Conservation (phyloP, 495 filamentous ascomycete genomes). For the Penicillium bialowiezense region DNA sequence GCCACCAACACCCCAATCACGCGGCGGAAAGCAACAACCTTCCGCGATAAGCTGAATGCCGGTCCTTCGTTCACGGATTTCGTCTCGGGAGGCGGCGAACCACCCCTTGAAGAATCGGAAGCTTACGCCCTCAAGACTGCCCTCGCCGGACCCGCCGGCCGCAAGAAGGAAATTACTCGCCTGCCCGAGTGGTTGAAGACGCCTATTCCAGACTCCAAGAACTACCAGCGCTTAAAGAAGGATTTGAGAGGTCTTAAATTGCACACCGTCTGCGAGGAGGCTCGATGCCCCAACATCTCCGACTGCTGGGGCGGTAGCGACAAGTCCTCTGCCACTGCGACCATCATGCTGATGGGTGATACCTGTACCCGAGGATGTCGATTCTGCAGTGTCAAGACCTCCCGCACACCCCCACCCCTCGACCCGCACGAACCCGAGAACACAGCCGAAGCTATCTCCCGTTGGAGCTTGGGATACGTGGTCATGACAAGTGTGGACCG, state of each 20-base stretch:
- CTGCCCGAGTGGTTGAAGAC: constrained; percentile 96
- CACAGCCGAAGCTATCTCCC: constrained; percentile 84
- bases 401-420: constrained; percentile 69
- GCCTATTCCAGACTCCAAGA: constrained; percentile 77
- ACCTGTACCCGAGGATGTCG: constrained; percentile 96
- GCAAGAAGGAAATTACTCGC: constrained; percentile 82
- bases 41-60: constrained; percentile 75
- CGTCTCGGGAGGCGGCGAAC: constrained; percentile 50
- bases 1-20: constrained; percentile 30
- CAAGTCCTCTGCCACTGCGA: constrained; percentile 89
- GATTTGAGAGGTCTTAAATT: constrained; percentile 86
- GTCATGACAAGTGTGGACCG: constrained; percentile 92
- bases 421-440: constrained; percentile 97
- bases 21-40: constrained; percentile 56
- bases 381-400: constrained; percentile 96
- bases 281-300: constrained; percentile 93
- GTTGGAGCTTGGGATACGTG: constrained; percentile 95
- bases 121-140: constrained; percentile 67
- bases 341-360: constrained; percentile 99
- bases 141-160: constrained; percentile 73
- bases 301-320: constrained; percentile 94
- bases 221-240: constrained; percentile 90
- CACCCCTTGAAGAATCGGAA: constrained; percentile 58
- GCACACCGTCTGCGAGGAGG: constrained; percentile 97
- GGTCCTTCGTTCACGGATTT: constrained; percentile 88